Conservation (phyloP, 2,329 filamentous ascomycete genomes). For the Fusarium sp. region DNA sequence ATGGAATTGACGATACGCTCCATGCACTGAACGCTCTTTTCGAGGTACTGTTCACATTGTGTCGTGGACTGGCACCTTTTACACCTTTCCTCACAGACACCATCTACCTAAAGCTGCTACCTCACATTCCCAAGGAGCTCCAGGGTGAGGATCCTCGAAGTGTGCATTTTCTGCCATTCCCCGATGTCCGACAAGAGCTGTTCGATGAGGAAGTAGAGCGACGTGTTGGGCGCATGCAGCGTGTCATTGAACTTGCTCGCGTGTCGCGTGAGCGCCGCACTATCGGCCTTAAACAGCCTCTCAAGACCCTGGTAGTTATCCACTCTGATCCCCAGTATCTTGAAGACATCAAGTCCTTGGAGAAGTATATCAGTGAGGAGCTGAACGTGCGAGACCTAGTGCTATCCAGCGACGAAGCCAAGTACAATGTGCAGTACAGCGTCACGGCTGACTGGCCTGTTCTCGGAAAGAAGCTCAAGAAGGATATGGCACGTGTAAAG, state of each 20-base stretch:
- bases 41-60: constrained; percentile 89
- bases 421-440: constrained; percentile 92
- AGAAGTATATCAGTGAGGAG: constrained; percentile 91
- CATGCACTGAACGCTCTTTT: constrained; percentile 95
- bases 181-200: constrained; percentile 85
- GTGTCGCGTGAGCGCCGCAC: constrained; percentile 85
- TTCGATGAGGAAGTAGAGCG: constrained; percentile 89
- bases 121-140: constrained; percentile 79
- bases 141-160: constrained; percentile 78
- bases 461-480: constrained; percentile 96
- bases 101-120: constrained; percentile 86
- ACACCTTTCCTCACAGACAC: constrained; percentile 95
- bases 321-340: constrained; percentile 85
- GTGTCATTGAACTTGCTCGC: constrained; percentile 89
- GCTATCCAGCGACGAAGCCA: constrained; percentile 84
- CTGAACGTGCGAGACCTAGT: constrained; percentile 88
- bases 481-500: constrained; percentile 90
- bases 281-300: constrained; percentile 87
- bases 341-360: constrained; percentile 83
- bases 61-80: constrained; percentile 89
- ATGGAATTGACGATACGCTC: constrained; percentile 83
- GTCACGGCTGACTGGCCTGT: constrained; percentile 92
- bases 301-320: constrained; percentile 90
- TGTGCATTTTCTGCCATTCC: constrained; percentile 92
- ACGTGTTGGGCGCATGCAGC: constrained; percentile 89